These are phyloP conservation scores for Exophiala sp. DNA, from an alignment of 2,329 filamentous ascomycete genomes.

Conservation along the genomic window DNA sequence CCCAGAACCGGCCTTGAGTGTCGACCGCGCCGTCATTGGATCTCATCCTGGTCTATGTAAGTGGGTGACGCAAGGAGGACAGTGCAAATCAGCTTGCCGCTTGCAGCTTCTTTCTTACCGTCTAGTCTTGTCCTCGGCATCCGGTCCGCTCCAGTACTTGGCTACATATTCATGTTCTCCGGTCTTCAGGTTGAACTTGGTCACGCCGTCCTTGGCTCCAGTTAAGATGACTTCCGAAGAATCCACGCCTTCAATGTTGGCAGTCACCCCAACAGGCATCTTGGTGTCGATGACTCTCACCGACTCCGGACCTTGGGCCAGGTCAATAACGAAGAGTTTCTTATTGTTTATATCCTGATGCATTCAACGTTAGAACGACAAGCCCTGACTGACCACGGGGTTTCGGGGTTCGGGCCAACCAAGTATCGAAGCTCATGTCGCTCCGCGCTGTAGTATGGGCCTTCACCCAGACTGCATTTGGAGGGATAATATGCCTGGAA, in stretches of 20 bases:
- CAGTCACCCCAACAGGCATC: constrained; percentile 61
- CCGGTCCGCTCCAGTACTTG: constrained; percentile 50
- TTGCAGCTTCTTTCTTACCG: constrained; percentile 34
- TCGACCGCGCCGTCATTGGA: constrained; percentile 81
- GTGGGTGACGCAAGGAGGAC: background rate
- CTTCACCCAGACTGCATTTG: constrained; percentile 38
- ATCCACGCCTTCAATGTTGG: constrained; percentile 63
- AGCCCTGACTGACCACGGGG: too few species aligned
- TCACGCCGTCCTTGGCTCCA: constrained; percentile 74
- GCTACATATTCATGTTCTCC: constrained; percentile 52
- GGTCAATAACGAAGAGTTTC: constrained; percentile 64
- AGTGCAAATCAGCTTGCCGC: too few species aligned
- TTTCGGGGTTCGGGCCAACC: constrained; percentile 9
- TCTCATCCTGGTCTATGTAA: constrained; percentile 41
- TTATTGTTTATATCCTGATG: constrained; percentile 72
- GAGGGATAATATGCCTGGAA: constrained; percentile 32
- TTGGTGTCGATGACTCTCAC: constrained; percentile 53
- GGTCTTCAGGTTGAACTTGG: constrained; percentile 63
- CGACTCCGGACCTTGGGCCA: constrained; percentile 57
- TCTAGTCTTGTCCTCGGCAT: constrained; percentile 43
- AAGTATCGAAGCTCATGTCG: constrained; percentile 41
- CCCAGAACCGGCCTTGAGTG: constrained; percentile 73
- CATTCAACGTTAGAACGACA: too few species aligned
- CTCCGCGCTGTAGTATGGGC: constrained; percentile 37
- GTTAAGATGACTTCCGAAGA: constrained; percentile 62